These are phyloP conservation scores for Xylaria sp. DNA, from an alignment of 2,329 filamentous ascomycete genomes.

Conservation along the genomic window DNA sequence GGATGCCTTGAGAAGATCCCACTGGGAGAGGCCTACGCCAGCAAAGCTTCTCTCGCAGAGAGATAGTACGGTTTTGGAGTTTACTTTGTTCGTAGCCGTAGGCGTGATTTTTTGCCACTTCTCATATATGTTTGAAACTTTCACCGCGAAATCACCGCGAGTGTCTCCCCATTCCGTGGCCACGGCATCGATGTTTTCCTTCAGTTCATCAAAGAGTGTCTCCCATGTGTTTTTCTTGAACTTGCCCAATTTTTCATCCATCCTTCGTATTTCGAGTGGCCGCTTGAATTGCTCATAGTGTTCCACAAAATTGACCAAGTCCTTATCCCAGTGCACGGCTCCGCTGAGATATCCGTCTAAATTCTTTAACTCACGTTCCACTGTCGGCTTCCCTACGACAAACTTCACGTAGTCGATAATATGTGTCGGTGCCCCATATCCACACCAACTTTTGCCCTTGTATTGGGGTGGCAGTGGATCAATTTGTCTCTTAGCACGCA, in stretches of 20 bases:
- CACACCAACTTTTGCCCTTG: slow-evolving; percentile 50
- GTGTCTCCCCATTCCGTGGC: slow-evolving; percentile 48
- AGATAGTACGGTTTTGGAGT: slow-evolving; percentile 44
- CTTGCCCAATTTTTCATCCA: slow-evolving; percentile 23
- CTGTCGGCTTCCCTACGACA: slow-evolving; percentile 56
- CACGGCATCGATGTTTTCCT: slow-evolving; percentile 48
- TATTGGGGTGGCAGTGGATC: slow-evolving; percentile 55
- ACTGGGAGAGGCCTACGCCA: slow-evolving; percentile 50
- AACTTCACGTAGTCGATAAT: slow-evolving; percentile 73
- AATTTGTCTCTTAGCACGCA: slow-evolving; percentile 34
- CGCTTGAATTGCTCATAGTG: slow-evolving; percentile 48
- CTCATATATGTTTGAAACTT: slow-evolving; percentile 52
- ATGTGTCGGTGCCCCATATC: slow-evolving; percentile 51
- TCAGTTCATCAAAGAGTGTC: slow-evolving; percentile 50
- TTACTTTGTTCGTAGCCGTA: slow-evolving; percentile 46
- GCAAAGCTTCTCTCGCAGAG: slow-evolving; percentile 46
- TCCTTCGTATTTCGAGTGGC: slow-evolving; percentile 38
- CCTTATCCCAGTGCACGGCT: slow-evolving; percentile 37
- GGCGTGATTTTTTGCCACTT: slow-evolving; percentile 57
- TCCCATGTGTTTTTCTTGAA: slow-evolving; percentile 43
- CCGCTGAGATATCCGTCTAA: slow-evolving; percentile 47
- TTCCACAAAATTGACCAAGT: slow-evolving; percentile 47
- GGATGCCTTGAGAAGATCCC: slow-evolving; percentile 63
- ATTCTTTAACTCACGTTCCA: slow-evolving; percentile 51
- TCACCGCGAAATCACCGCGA: slow-evolving; percentile 37